A percentile compares a stretch with the other conserved stretches of the same genome.
phyloP scores from a whole-genome alignment of 2,329 filamentous ascomycete species.

The Esteya vermicola region DNA sequence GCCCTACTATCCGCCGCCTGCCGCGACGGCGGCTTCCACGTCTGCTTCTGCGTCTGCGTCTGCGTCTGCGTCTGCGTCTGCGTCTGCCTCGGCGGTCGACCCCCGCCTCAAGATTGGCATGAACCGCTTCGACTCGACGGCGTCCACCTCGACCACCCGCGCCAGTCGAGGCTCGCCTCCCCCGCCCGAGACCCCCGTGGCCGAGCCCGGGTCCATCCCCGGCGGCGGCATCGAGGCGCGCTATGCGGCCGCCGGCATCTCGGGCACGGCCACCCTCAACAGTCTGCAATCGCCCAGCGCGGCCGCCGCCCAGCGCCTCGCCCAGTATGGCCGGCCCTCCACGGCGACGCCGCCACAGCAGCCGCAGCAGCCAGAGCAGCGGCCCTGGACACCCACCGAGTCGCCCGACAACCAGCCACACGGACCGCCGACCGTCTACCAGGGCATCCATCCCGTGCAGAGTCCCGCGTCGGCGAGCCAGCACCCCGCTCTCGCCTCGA shows the following conservation, averaged over 20 bases:
- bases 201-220: conserved; percentile 55
- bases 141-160: conserved; percentile 83
- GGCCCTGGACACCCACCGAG: conserved; percentile 94
- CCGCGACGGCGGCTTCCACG: no score
- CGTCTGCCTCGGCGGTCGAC: neutral
- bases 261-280: conserved; percentile 69
- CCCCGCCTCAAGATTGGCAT: no score
- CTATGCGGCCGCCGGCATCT: conserved; percentile 83
- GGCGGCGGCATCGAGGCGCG: conserved; percentile 78
- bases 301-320: conserved; percentile 65
- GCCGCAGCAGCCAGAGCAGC: conserved; percentile 16
- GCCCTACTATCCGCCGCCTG: conserved; percentile 47
- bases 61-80: neutral
- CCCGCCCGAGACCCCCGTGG: conserved; percentile 80
- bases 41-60: no score
- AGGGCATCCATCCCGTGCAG: conserved; percentile 61
- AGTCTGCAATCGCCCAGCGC: conserved; percentile 57
- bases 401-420: conserved; percentile 73
- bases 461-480: conserved; percentile 39
- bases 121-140: conserved; percentile 60
- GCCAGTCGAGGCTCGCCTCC: conserved; percentile 88
- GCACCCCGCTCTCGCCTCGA: conserved; percentile 5
- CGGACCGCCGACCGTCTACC: conserved; percentile 82
- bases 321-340: conserved; percentile 54
- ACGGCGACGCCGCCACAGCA: conserved; percentile 23